These are phyloP conservation scores for Ananas comosus DNA, from an alignment of 176 grass and related monocot genomes.

Conservation along the genomic window DNA sequence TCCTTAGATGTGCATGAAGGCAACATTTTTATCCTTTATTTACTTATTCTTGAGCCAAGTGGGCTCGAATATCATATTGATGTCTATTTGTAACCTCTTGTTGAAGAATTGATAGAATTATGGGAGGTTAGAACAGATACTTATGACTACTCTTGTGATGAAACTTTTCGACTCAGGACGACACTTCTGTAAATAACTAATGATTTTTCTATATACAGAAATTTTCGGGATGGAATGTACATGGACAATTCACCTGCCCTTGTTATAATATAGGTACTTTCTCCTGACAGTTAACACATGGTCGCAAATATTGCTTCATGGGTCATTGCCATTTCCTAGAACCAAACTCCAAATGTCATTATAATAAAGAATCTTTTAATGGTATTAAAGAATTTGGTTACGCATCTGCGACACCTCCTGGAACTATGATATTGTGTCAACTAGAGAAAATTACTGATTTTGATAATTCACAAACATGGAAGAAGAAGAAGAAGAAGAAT, in stretches of 20 bases:
- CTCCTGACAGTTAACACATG: too few relatives aligned
- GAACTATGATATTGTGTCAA: neutral
- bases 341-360: too few relatives aligned
- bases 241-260: neutral
- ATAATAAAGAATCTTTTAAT: neutral
- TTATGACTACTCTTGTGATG: conserved; percentile 7
- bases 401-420: neutral
- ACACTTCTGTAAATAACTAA: neutral
- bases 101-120: conserved; percentile 8
- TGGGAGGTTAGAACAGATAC: conserved; percentile 1
- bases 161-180: neutral
- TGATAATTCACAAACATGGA: neutral
- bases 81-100: conserved; percentile 7
- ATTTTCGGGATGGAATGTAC: neutral
- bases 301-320: too few relatives aligned
- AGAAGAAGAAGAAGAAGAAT: conserved; percentile 8
- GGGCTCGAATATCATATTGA: conserved; percentile 15
- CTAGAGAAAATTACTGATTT: neutral
- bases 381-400: neutral
- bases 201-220: neutral
- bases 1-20: neutral
- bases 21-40: conserved; percentile 2
- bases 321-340: too few relatives aligned
- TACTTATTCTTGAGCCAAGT: conserved; percentile 5
- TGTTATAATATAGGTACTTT: neutral